A percentile compares a stretch with the other conserved stretches of the same genome.
phyloP scores from a whole-genome alignment of 1,284 basidiomycete genomes.

The Abortiporus biennis region DNA sequence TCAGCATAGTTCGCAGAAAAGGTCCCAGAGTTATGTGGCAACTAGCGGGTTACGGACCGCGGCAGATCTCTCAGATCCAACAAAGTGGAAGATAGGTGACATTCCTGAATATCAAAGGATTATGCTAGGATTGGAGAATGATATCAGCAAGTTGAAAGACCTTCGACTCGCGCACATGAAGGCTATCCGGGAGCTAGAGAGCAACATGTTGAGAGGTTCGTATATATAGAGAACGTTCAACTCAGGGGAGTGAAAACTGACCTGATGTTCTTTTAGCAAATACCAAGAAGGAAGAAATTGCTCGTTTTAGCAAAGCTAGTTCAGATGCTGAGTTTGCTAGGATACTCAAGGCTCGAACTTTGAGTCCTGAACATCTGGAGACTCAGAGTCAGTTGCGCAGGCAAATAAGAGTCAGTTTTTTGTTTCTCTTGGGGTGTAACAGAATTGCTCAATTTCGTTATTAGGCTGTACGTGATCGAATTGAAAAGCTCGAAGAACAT shows the following conservation, averaged over 20 bases:
- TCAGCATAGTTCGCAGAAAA: constrained; percentile 18
- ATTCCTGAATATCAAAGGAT: constrained; percentile 43
- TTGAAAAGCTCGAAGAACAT: constrained; percentile 75
- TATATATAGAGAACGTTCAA: not conserved
- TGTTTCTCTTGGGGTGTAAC: constrained; percentile 1
- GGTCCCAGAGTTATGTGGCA: constrained; percentile 27
- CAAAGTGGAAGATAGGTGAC: constrained; percentile 53
- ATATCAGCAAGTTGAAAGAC: constrained; percentile 45
- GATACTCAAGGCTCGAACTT: constrained; percentile 72
- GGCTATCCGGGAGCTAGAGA: constrained; percentile 49
- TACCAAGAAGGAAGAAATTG: constrained; percentile 70
- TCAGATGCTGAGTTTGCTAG: constrained; percentile 75
- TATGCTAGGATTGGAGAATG: constrained; percentile 40
- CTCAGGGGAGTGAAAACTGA: not conserved
- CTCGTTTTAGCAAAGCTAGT: constrained; percentile 68
- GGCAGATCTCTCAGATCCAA: constrained; percentile 37
- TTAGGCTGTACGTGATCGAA: constrained; percentile 61
- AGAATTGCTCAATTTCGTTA: not conserved
- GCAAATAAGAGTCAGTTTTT: constrained; percentile 51
- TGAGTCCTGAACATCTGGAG: constrained; percentile 87
- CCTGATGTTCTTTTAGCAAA: constrained; percentile 38
- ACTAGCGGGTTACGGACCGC: constrained; percentile 33
- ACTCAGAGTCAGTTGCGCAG: constrained; percentile 72
- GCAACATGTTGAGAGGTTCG: constrained; percentile 61
- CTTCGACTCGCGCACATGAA: constrained; percentile 35